Conservation (phyloP, 495 filamentous ascomycete genomes). For the Xylaria palmicola region DNA sequence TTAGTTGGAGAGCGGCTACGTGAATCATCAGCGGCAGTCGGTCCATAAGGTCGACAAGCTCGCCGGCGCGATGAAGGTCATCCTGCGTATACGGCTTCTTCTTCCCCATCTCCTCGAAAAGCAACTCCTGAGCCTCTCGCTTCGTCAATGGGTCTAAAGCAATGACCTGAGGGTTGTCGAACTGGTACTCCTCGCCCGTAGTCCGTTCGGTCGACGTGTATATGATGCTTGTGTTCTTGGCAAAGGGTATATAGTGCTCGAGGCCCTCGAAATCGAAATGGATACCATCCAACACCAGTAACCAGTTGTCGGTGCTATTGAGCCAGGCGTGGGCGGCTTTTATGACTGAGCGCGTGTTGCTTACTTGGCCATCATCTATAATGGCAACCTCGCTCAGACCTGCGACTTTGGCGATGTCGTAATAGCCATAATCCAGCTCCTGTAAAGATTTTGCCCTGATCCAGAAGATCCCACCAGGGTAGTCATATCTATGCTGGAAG, state of each 20-base stretch:
- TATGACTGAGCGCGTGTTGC: slow-evolving; percentile 56
- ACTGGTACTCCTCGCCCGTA: slow-evolving; percentile 63
- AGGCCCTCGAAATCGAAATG: slow-evolving; percentile 65
- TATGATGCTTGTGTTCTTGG: slow-evolving; percentile 66
- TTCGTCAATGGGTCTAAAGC: slow-evolving; percentile 57
- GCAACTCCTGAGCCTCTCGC: slow-evolving; percentile 45
- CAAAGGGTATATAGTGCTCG: slow-evolving; percentile 67
- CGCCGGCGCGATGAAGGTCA: slow-evolving; percentile 59
- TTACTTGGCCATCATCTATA: slow-evolving; percentile 34
- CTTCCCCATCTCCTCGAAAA: slow-evolving; percentile 53
- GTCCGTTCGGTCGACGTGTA: slow-evolving; percentile 73
- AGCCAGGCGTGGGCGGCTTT: slow-evolving; percentile 68
- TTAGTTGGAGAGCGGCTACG: slow-evolving; percentile 72
- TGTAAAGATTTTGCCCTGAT: slow-evolving; percentile 65
- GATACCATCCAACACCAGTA: slow-evolving; percentile 74
- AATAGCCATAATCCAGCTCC: slow-evolving; percentile 66
- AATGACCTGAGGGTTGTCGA: slow-evolving; percentile 74
- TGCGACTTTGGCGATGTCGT: slow-evolving; percentile 70
- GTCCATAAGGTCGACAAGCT: slow-evolving; percentile 69
- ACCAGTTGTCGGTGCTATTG: slow-evolving; percentile 66
- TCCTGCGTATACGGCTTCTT: slow-evolving; percentile 57
- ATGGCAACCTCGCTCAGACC: slow-evolving; percentile 48
- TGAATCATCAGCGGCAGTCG: slow-evolving; percentile 77
- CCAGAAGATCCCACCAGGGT: slow-evolving; percentile 79
- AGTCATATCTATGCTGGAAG: slow-evolving; percentile 63